Evolutionary conservation across 257 asterid species (phyloP).

Genomic region (Solanum paucissectum): DNA sequence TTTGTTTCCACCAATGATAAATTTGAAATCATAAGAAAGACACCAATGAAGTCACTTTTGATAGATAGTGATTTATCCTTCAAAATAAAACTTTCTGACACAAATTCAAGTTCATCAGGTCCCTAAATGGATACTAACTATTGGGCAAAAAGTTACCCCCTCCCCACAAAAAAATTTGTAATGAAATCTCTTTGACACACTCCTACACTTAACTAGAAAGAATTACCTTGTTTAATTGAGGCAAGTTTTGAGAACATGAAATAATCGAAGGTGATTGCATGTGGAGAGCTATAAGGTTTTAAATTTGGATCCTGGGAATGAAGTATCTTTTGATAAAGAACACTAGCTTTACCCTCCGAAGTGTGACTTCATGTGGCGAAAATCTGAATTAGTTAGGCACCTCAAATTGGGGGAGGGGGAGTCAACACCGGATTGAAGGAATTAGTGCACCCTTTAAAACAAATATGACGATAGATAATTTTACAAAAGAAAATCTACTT

Average conservation of each 20-base stretch:
- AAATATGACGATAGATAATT: too few species aligned
- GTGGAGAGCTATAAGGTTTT: not conserved
- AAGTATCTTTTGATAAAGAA: not conserved
- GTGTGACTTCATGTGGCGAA: too few species aligned
- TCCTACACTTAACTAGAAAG: not conserved
- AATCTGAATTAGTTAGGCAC: too few species aligned
- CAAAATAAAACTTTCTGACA: not conserved
- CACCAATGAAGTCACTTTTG: not conserved
- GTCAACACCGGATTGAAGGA: too few species aligned
- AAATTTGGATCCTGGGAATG: not conserved
- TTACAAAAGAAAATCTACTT: too few species aligned
- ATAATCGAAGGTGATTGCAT: too few species aligned
- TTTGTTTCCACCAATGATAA: not conserved
- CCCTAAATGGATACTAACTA: not conserved
- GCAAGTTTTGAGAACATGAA: not conserved
- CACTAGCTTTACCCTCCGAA: too few species aligned
- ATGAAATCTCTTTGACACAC: not conserved
- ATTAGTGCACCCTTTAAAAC: too few species aligned
- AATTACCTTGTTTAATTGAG: not conserved
- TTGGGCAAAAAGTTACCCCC: not conserved
- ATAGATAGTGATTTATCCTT: not conserved
- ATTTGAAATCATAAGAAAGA: not conserved
- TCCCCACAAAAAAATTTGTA: too few species aligned
- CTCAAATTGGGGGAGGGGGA: too few species aligned
- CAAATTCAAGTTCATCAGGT: not conserved